A percentile compares a stretch with the other conserved stretches of the same genome.
Evolutionary conservation across 176 grass and related monocot genomes (phyloP).

Genomic region (Zoysia japonica): DNA sequence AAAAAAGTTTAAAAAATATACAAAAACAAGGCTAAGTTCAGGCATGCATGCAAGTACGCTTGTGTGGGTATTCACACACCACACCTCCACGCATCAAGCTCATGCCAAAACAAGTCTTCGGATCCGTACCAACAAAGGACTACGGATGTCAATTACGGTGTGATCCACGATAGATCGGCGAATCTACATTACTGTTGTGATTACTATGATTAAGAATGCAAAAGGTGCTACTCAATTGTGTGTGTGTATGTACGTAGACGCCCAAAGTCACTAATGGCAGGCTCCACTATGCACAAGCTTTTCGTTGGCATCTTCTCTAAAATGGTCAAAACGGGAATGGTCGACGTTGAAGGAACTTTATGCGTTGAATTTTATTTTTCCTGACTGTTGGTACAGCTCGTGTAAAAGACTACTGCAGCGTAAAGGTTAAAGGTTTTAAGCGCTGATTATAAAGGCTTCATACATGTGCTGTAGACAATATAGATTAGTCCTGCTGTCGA

Average conservation of each 20-base stretch:
- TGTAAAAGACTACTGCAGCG: constrained; percentile 27
- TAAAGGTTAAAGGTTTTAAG: background rate
- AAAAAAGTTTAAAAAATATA: no score
- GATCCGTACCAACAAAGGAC: background rate
- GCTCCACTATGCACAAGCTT: constrained; percentile 47
- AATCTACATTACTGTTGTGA: background rate
- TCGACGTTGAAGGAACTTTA: constrained; percentile 30
- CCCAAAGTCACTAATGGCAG: constrained; percentile 24
- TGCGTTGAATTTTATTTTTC: constrained; percentile 30
- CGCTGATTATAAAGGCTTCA: constrained; percentile 7
- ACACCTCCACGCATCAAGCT: no score
- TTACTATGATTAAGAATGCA: no score
- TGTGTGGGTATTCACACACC: no score
- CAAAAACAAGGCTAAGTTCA: no score
- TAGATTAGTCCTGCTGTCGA: constrained; percentile 46
- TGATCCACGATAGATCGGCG: constrained; percentile 5
- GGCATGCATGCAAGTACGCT: no score
- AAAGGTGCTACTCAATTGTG: background rate
- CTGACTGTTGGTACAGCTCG: constrained; percentile 6
- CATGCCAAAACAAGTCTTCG: background rate
- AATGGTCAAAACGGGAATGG: no score
- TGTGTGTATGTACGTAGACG: background rate
- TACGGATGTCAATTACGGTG: background rate
- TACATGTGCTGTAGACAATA: constrained; percentile 21
- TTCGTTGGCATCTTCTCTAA: constrained; percentile 6